A percentile compares a stretch with the other conserved stretches of the same genome.
phyloP scores from a whole-genome alignment of 805 yeast genomes.

The Cyberlindnera sargentensis region DNA sequence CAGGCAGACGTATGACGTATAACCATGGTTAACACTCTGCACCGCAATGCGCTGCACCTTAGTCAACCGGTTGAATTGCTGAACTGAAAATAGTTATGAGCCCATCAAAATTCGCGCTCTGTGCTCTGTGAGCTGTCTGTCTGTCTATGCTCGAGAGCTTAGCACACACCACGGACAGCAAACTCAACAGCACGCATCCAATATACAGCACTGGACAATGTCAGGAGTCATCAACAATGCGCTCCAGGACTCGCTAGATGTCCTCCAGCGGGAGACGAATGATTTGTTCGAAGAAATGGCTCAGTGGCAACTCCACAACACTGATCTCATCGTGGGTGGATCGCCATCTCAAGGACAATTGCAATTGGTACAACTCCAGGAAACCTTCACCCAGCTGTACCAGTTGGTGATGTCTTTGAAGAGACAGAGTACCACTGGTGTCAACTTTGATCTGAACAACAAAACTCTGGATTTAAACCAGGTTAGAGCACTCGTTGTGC shows the following conservation, averaged over 20 bases:
- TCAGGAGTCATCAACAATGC: slow-evolving; percentile 14
- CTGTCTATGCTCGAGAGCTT: no score
- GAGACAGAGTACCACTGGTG: not conserved
- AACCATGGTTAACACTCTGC: no score
- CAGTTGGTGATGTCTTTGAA: not conserved
- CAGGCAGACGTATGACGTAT: no score
- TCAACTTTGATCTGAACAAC: slow-evolving; percentile 1
- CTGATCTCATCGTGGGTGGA: not conserved
- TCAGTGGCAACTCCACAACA: not conserved
- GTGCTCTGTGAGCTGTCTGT: no score
- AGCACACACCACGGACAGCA: no score
- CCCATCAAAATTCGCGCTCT: no score
- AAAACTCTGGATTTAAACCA: slow-evolving; percentile 6
- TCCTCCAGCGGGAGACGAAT: slow-evolving; percentile 9
- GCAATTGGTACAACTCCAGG: no score
- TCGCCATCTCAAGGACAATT: not conserved
- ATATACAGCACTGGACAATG: not conserved
- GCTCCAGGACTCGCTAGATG: slow-evolving; percentile 8
- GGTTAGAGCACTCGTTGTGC: slow-evolving; percentile 5
- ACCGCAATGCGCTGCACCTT: no score
- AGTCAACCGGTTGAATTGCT: no score
- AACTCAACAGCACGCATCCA: no score
- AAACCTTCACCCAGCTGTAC: not conserved
- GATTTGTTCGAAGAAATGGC: slow-evolving; percentile 12
- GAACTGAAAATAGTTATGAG: no score